Conservation (phyloP, 257 asterid genomes). For the Capsicum baccatum region DNA sequence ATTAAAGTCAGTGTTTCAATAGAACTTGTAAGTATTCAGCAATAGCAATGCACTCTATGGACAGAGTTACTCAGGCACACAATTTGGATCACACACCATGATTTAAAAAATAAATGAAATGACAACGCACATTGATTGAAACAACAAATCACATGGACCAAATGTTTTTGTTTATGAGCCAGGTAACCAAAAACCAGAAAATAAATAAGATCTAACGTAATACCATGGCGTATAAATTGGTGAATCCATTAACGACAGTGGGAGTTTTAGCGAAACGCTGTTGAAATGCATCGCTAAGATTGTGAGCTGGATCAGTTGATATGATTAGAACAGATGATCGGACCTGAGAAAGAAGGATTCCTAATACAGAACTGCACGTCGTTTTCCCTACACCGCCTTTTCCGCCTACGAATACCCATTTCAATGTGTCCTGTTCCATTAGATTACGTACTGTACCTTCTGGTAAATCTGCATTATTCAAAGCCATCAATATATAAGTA, state of each 20-base stretch:
- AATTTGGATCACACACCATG: no score
- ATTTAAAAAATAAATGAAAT: background rate
- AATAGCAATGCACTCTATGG: no score
- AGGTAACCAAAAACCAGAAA: background rate
- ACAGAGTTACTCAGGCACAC: no score
- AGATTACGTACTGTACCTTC: slow-evolving; percentile 81
- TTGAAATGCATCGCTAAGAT: slow-evolving; percentile 95
- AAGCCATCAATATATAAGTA: background rate
- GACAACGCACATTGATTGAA: background rate
- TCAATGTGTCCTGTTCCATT: slow-evolving; percentile 75
- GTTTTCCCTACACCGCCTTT: slow-evolving; percentile 98
- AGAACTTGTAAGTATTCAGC: background rate
- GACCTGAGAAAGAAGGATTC: slow-evolving; percentile 74
- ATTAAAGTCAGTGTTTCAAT: background rate
- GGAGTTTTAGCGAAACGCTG: slow-evolving; percentile 89
- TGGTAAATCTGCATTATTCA: slow-evolving; percentile 51
- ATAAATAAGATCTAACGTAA: background rate
- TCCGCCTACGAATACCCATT: slow-evolving; percentile 98
- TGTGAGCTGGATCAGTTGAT: slow-evolving; percentile 98
- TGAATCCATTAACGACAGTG: slow-evolving; percentile 86
- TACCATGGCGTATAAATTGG: slow-evolving; percentile 96
- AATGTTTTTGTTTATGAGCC: background rate
- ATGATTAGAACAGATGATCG: slow-evolving; percentile 87
- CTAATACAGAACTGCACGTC: slow-evolving; percentile 82
- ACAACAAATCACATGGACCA: background rate